Conservation (phyloP, 2,329 filamentous ascomycete species). For the Coniochaeta sp. region DNA sequence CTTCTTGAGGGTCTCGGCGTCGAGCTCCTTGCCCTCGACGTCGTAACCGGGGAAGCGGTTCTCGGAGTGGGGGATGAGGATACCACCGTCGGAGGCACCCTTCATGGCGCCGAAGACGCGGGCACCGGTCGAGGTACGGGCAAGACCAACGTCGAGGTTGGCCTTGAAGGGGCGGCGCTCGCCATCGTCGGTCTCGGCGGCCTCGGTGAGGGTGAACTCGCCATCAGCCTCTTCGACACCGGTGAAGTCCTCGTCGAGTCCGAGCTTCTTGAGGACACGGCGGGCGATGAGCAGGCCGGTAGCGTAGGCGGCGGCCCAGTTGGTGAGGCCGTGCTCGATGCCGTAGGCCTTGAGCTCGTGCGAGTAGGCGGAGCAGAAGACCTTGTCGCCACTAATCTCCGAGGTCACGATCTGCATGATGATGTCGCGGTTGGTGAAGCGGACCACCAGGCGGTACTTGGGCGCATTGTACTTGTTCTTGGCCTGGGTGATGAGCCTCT, state of each 20-base stretch:
- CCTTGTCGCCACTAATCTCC: constrained; percentile 96
- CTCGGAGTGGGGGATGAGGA: constrained; percentile 96
- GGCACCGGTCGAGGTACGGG: constrained; percentile 95
- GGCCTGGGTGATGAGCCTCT: constrained; percentile 98
- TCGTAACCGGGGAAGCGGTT: constrained; percentile 99
- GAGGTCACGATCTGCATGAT: constrained; percentile 95
- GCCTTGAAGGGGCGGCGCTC: constrained; percentile 99
- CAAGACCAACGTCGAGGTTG: constrained; percentile 95
- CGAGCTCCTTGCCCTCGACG: constrained; percentile 95
- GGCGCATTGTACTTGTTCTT: constrained; percentile 99
- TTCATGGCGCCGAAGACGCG: constrained; percentile 99
- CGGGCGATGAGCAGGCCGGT: constrained; percentile 96
- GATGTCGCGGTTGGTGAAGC: constrained; percentile 99
- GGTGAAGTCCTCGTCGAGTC: constrained; percentile 83
- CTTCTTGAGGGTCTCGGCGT: constrained; percentile 92
- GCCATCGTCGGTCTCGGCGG: constrained; percentile 80
- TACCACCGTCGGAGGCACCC: constrained; percentile 96
- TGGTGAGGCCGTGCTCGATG: constrained; percentile 97
- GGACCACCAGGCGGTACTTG: constrained; percentile 99
- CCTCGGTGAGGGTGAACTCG: constrained; percentile 94
- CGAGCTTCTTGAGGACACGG: constrained; percentile 94
- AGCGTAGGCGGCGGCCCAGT: constrained; percentile 97
- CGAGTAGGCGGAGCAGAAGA: constrained; percentile 85
- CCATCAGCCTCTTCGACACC: constrained; percentile 97
- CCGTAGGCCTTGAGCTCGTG: constrained; percentile 98